A percentile compares a stretch with the other conserved stretches of the same genome.
Evolutionary conservation across 768 basidiomycete genomes (phyloP).

Genomic region (Holtermannia corniformis): DNA sequence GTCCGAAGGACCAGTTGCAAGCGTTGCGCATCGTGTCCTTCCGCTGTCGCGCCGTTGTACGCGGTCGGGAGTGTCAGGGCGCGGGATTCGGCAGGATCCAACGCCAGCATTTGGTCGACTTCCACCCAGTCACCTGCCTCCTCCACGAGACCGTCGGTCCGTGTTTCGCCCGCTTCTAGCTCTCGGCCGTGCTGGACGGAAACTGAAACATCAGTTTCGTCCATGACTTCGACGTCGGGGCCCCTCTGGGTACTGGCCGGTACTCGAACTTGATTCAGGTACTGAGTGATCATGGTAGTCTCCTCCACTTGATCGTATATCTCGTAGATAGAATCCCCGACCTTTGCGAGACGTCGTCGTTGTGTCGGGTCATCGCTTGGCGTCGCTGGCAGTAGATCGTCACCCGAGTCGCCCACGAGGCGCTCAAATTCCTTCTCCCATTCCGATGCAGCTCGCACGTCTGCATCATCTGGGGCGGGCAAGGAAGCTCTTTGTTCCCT

Average conservation of each 20-base stretch:
- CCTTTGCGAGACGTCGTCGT: conserved; percentile 4
- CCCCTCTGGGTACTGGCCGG: neutral
- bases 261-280: conserved; percentile 2
- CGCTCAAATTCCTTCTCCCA: conserved; percentile 17
- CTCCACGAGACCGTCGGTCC: neutral
- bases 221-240: neutral
- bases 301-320: conserved; percentile 32
- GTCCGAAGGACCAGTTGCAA: conserved; percentile 37
- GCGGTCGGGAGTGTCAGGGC: conserved; percentile 4
- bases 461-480: neutral
- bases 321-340: conserved; percentile 17
- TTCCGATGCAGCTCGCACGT: no score
- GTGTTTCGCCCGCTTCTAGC: neutral
- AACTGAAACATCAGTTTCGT: no score
- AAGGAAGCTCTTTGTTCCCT: neutral
- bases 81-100: neutral
- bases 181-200: neutral
- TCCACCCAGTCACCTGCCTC: conserved; percentile 38
- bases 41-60: conserved; percentile 11
- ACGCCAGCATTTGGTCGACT: conserved; percentile 15
- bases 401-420: conserved; percentile 26
- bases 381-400: conserved; percentile 15
- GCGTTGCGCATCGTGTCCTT: conserved; percentile 12
- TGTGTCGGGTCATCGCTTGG: conserved; percentile 3
- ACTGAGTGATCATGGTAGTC: conserved; percentile 16